Percentiles rank a stretch among this genome's conserved stretches.
Evolutionary conservation across 345 rosid genomes (phyloP).

Genomic region (Citrus australasica): DNA sequence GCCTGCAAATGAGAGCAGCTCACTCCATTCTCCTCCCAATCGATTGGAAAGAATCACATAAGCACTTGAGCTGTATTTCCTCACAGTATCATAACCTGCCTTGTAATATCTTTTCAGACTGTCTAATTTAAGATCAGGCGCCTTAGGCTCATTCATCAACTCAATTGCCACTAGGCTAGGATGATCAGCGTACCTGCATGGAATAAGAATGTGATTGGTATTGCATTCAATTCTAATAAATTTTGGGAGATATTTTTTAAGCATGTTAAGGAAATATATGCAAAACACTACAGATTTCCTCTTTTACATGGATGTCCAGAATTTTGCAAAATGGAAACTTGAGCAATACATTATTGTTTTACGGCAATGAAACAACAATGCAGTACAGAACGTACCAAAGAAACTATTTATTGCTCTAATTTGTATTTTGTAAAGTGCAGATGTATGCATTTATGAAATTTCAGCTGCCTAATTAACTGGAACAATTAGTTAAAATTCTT

Average conservation of each 20-base stretch:
- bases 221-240: neutral
- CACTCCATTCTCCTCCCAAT: conserved; percentile 20
- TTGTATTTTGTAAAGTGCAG: neutral
- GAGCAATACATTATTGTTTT: no score
- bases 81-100: conserved; percentile 35
- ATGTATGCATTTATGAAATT: no score
- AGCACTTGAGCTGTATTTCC: conserved; percentile 27
- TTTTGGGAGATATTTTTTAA: no score
- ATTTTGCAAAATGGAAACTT: no score
- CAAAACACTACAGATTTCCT: no score
- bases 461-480: no score
- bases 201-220: neutral
- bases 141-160: conserved; percentile 41
- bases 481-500: no score
- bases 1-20: conserved; percentile 27
- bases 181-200: conserved; percentile 10
- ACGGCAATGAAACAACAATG: no score
- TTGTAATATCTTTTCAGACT: conserved; percentile 25
- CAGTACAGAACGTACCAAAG: neutral
- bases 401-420: no score
- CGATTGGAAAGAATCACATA: conserved; percentile 35
- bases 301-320: no score
- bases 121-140: conserved; percentile 19
- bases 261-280: no score
- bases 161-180: conserved; percentile 29